Percentiles rank a stretch among this genome's conserved stretches.
Evolutionary conservation across 768 basidiomycete species (phyloP).

Genomic region (Mrakia blollopis): DNA sequence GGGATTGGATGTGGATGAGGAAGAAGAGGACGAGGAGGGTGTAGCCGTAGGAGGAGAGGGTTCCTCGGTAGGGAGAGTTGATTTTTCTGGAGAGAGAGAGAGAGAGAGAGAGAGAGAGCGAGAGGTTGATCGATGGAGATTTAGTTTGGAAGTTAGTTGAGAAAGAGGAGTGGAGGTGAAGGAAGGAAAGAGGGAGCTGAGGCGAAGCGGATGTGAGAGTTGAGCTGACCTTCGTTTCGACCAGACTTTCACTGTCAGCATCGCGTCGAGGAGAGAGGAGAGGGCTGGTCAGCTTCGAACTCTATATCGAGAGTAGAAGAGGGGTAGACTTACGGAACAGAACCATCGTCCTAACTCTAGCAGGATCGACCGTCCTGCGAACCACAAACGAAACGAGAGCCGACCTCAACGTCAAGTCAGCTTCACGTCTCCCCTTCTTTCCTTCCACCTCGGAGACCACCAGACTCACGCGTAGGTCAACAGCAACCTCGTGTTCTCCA

Average conservation of each 20-base stretch:
- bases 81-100: slow-evolving; percentile 57
- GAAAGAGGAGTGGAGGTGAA: too few relatives aligned
- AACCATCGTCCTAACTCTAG: slow-evolving; percentile 86
- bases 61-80: slow-evolving; percentile 96
- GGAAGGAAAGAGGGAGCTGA: neutral
- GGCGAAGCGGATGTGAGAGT: neutral
- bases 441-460: neutral
- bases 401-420: neutral
- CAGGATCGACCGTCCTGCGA: slow-evolving; percentile 72
- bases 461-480: slow-evolving; percentile 73
- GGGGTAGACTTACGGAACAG: slow-evolving; percentile 73
- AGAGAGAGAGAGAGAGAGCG: neutral
- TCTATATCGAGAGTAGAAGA: too few relatives aligned
- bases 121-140: neutral
- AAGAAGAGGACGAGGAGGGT: slow-evolving; percentile 97
- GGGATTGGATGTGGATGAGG: slow-evolving; percentile 94
- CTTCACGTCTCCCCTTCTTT: neutral
- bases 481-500: slow-evolving; percentile 92
- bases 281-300: too few relatives aligned
- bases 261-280: neutral
- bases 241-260: slow-evolving; percentile 86
- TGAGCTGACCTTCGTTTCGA: slow-evolving; percentile 65
- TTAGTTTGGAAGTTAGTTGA: too few relatives aligned
- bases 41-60: slow-evolving; percentile 80
- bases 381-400: neutral